phyloP scores from a whole-genome alignment of 2,329 filamentous ascomycete genomes.

The Chaetoscypha palmicola region DNA sequence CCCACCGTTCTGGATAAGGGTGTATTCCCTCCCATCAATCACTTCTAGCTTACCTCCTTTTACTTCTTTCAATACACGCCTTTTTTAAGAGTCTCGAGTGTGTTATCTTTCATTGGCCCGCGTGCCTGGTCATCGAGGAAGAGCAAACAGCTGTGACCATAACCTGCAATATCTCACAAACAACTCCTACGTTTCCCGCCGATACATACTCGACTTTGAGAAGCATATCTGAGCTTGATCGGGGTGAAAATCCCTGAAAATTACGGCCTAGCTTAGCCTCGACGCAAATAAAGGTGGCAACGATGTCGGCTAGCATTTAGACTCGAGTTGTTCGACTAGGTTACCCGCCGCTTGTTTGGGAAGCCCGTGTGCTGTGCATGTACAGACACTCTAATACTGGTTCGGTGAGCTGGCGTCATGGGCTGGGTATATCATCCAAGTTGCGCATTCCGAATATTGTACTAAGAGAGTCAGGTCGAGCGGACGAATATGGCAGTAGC shows the following conservation, averaged over 20 bases:
- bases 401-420: conserved; percentile 24
- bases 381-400: no score
- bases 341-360: no score
- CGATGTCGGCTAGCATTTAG: no score
- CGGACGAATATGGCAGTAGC: conserved; percentile 45
- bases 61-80: conserved; percentile 1
- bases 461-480: conserved; percentile 20
- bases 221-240: no score
- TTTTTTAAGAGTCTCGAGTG: background rate
- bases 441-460: background rate
- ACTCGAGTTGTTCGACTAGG: no score
- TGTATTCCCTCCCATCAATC: background rate
- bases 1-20: conserved; percentile 8
- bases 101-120: background rate
- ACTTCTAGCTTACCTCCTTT: conserved; percentile 8
- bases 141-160: no score
- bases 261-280: conserved; percentile 1
- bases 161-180: no score
- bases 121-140: conserved; percentile 2
- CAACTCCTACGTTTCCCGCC: no score
- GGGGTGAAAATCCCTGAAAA: no score
- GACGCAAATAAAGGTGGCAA: background rate
- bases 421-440: conserved; percentile 24
- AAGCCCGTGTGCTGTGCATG: no score
- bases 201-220: no score